Percentiles rank a stretch among this genome's conserved stretches.
phyloP scores from a whole-genome alignment of 805 yeast species.

The Ogataea trehaloabstinens region DNA sequence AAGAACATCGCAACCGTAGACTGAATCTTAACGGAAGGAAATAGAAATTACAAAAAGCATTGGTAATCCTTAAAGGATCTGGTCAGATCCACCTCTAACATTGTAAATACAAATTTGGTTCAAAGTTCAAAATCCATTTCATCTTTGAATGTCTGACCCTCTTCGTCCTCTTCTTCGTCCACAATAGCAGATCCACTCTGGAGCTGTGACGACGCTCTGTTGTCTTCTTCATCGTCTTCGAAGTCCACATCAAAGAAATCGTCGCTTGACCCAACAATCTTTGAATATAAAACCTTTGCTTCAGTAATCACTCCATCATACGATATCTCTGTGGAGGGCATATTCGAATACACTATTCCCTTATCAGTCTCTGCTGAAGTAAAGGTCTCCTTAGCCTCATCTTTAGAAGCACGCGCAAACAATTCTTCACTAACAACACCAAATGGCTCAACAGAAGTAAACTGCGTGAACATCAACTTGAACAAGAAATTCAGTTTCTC shows the following conservation, averaged over 20 bases:
- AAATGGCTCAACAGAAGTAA: constrained; percentile 53
- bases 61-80: no score
- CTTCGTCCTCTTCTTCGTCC: constrained; percentile 36
- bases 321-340: constrained; percentile 84
- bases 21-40: no score
- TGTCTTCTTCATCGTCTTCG: constrained; percentile 82
- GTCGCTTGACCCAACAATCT: constrained; percentile 88
- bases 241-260: constrained; percentile 96
- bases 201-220: constrained; percentile 6
- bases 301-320: constrained; percentile 90
- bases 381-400: constrained; percentile 5
- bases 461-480: constrained; percentile 62
- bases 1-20: no score
- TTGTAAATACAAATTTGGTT: no score
- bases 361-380: constrained; percentile 42
- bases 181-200: constrained; percentile 33
- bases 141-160: constrained; percentile 28
- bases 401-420: constrained; percentile 33
- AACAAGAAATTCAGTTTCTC: constrained; percentile 62
- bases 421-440: constrained; percentile 46
- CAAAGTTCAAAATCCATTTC: constrained; percentile 39
- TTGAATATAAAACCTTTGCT: constrained; percentile 68
- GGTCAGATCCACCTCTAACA: no score
- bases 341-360: constrained; percentile 47
- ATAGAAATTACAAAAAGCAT: no score